Conservation (phyloP, 768 basidiomycete genomes). For the Lactarius sanguifluus region DNA sequence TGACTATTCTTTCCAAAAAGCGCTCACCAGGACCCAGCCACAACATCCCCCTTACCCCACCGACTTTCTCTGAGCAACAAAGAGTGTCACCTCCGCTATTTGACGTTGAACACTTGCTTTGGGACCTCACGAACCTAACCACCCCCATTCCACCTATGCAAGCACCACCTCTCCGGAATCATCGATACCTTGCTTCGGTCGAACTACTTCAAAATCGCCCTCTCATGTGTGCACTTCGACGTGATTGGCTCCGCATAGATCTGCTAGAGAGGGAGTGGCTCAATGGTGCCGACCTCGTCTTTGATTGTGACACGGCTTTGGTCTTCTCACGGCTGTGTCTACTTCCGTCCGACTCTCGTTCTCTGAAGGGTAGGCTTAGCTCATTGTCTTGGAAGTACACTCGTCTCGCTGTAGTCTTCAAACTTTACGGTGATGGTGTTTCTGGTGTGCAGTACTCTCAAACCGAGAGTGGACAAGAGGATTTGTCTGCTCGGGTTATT, state of each 20-base stretch:
- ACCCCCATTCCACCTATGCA: slow-evolving; percentile 9
- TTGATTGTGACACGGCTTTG: slow-evolving; percentile 62
- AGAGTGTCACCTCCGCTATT: background rate
- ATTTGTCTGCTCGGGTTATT: slow-evolving; percentile 39
- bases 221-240: slow-evolving; percentile 53
- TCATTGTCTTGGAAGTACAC: slow-evolving; percentile 63
- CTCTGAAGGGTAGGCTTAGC: slow-evolving; percentile 46
- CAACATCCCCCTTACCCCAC: background rate
- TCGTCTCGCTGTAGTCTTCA: slow-evolving; percentile 59
- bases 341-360: slow-evolving; percentile 51
- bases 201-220: slow-evolving; percentile 66
- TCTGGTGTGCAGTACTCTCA: slow-evolving; percentile 53
- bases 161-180: slow-evolving; percentile 38
- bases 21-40: slow-evolving; percentile 35
- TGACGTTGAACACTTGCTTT: slow-evolving; percentile 8
- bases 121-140: slow-evolving; percentile 13
- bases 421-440: slow-evolving; percentile 21
- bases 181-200: slow-evolving; percentile 71
- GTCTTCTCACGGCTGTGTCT: slow-evolving; percentile 47
- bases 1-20: slow-evolving; percentile 44
- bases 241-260: slow-evolving; percentile 46
- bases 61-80: background rate
- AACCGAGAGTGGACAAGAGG: background rate
- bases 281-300: slow-evolving; percentile 60
- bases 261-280: slow-evolving; percentile 66